Conservation (phyloP, 1,284 basidiomycete genomes). For the Cryptococcus neoformans region DNA sequence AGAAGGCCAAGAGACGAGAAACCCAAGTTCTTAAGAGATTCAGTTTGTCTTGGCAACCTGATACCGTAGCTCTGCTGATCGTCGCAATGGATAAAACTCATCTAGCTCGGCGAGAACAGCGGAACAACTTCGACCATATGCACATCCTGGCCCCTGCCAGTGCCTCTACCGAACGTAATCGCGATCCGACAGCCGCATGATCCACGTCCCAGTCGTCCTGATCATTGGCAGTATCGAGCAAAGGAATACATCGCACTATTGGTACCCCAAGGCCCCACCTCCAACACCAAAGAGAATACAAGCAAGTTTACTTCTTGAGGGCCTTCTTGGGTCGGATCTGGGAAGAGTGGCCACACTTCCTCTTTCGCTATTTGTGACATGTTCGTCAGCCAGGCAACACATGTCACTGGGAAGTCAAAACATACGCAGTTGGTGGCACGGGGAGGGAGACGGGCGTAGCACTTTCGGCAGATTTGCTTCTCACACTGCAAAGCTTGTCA, state of each 20-base stretch:
- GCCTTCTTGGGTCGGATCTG: slow-evolving; percentile 90
- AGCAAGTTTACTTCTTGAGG: slow-evolving; percentile 67
- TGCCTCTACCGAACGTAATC: too few species aligned
- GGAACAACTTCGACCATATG: too few species aligned
- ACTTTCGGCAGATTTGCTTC: slow-evolving; percentile 99
- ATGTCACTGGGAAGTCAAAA: slow-evolving; percentile 41
- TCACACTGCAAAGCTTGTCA: slow-evolving; percentile 57
- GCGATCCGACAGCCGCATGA: too few species aligned
- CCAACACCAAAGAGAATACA: slow-evolving; percentile 2
- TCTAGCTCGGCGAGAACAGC: too few species aligned
- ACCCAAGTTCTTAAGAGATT: too few species aligned
- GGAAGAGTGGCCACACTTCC: slow-evolving; percentile 80
- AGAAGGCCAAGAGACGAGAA: too few species aligned
- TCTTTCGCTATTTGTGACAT: slow-evolving; percentile 40
- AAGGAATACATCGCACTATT: slow-evolving; percentile 13
- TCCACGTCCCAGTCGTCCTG: not conserved
- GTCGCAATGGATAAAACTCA: too few species aligned
- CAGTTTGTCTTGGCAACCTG: too few species aligned
- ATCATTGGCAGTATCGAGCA: slow-evolving; percentile 2
- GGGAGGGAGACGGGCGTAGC: slow-evolving; percentile 98
- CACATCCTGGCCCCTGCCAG: too few species aligned
- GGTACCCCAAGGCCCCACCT: slow-evolving; percentile 4
- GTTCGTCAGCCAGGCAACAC: slow-evolving; percentile 1
- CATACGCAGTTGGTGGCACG: slow-evolving; percentile 99
- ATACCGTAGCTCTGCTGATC: too few species aligned